Evolutionary conservation across 306 rosid species (phyloP).

Genomic region (Vicia sativa): DNA sequence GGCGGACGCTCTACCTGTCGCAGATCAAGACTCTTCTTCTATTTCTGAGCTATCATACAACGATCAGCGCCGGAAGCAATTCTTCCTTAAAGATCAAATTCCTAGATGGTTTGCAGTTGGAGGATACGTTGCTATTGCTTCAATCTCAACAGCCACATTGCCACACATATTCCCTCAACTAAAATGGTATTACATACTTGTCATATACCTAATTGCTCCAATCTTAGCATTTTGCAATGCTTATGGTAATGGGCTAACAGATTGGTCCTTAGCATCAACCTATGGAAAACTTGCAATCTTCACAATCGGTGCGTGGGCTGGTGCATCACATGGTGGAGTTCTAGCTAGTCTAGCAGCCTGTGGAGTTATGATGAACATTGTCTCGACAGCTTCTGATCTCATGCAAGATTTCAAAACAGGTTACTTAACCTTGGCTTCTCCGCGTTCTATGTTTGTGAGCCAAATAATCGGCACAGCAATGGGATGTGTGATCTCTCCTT

Average conservation of each 20-base stretch:
- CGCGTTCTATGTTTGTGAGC: slow-evolving; percentile 60
- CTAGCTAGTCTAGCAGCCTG: slow-evolving; percentile 54
- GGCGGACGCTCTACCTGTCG: slow-evolving; percentile 48
- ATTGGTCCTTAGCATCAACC: slow-evolving; percentile 57
- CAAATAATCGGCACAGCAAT: slow-evolving; percentile 55
- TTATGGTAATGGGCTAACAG: slow-evolving; percentile 55
- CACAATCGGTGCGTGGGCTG: slow-evolving; percentile 63
- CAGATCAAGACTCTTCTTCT: slow-evolving; percentile 38
- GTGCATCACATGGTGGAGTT: slow-evolving; percentile 55
- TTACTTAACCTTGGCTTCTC: slow-evolving; percentile 54
- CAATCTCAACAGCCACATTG: slow-evolving; percentile 44
- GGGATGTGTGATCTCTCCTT: slow-evolving; percentile 57
- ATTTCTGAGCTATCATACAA: slow-evolving; percentile 42
- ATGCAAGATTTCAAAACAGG: slow-evolving; percentile 59
- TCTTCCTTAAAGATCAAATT: slow-evolving; percentile 60
- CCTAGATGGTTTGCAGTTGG: slow-evolving; percentile 50
- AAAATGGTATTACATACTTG: slow-evolving; percentile 54
- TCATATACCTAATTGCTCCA: slow-evolving; percentile 57
- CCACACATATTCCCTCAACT: slow-evolving; percentile 53
- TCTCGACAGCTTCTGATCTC: slow-evolving; percentile 54
- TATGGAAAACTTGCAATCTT: slow-evolving; percentile 60
- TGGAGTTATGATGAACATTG: slow-evolving; percentile 67
- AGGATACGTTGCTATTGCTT: slow-evolving; percentile 54
- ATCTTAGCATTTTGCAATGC: slow-evolving; percentile 62
- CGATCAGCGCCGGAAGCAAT: slow-evolving; percentile 48